phyloP scores from a whole-genome alignment of 148 eudicot species.

The Rhododendron henanense region DNA sequence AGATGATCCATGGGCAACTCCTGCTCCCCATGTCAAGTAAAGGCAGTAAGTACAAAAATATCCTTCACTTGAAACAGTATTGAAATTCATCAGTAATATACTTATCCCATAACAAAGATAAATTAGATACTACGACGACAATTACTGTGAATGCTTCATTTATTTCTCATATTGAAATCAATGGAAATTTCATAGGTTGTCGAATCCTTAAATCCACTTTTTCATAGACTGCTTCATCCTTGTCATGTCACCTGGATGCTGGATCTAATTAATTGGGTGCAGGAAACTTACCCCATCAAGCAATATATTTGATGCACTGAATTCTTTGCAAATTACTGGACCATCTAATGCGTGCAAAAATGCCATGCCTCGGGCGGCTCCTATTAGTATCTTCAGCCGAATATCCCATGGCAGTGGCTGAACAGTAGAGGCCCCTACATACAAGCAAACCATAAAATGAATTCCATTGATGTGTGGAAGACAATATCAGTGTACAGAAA shows the following conservation, averaged over 20 bases:
- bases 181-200: background rate
- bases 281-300: conserved; percentile 57
- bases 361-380: conserved; percentile 80
- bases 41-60: too few species aligned
- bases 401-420: conserved; percentile 85
- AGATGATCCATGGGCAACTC: background rate
- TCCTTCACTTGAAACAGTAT: background rate
- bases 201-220: background rate
- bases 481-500: too few species aligned
- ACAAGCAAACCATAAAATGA: background rate
- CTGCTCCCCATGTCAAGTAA: background rate
- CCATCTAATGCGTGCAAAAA: conserved; percentile 63
- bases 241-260: background rate
- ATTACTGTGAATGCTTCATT: background rate
- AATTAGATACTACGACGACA: background rate
- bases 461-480: too few species aligned
- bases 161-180: background rate
- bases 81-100: background rate
- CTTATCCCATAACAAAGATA: background rate
- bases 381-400: conserved; percentile 66
- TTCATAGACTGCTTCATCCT: background rate
- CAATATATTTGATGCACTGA: conserved; percentile 78
- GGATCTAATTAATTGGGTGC: background rate
- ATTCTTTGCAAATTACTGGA: conserved; percentile 66
- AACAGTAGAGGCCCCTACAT: conserved; percentile 62